phyloP scores from a whole-genome alignment of 1,284 basidiomycete genomes.

The Cryptococcus hybrid region DNA sequence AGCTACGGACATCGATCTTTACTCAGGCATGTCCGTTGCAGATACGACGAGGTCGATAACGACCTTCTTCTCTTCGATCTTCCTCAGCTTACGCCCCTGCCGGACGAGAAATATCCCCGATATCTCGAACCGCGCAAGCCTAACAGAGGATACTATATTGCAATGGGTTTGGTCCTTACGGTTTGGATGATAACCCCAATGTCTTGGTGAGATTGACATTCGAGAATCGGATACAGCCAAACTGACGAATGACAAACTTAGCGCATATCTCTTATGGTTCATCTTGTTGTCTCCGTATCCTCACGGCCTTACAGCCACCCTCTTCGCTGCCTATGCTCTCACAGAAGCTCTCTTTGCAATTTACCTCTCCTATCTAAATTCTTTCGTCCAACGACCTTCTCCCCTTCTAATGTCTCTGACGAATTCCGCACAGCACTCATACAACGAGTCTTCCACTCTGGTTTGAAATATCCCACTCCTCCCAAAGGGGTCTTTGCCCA shows the following conservation, averaged over 20 bases:
- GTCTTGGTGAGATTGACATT: constrained; percentile 57
- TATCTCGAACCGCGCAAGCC: constrained; percentile 13
- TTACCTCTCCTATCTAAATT: constrained; percentile 62
- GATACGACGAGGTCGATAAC: constrained; percentile 1
- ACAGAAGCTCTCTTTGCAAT: constrained; percentile 63
- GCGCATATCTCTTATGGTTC: constrained; percentile 54
- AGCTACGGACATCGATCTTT: background rate
- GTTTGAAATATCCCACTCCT: constrained; percentile 56
- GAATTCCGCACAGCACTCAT: constrained; percentile 61
- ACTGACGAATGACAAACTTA: constrained; percentile 3
- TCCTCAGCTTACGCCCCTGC: constrained; percentile 21
- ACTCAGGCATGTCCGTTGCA: background rate
- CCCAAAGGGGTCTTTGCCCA: constrained; percentile 1
- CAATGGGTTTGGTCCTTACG: constrained; percentile 57
- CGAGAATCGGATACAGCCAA: background rate
- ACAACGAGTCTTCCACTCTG: constrained; percentile 62
- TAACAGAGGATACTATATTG: constrained; percentile 31
- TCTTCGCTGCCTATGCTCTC: constrained; percentile 34
- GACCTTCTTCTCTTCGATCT: background rate
- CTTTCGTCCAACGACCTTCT: constrained; percentile 57
- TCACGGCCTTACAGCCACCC: constrained; percentile 44
- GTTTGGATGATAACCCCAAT: constrained; percentile 68
- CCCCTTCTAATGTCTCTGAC: constrained; percentile 50
- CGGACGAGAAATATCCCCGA: constrained; percentile 27
- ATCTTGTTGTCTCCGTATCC: constrained; percentile 51